Evolutionary conservation across 441 rosid species (phyloP).

Genomic region (Euphorbia celastroides): DNA sequence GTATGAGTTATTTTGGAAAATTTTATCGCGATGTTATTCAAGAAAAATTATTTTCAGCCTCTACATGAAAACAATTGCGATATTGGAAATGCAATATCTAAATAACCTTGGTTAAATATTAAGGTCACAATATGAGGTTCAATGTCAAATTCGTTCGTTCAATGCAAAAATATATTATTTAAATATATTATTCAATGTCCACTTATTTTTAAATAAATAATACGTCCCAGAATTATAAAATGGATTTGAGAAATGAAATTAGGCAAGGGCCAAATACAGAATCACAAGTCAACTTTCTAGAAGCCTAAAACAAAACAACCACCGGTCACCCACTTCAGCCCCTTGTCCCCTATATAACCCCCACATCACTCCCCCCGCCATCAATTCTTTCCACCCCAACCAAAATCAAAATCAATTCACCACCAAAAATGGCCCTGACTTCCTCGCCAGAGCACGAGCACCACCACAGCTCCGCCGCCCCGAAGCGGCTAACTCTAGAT

Average conservation of each 20-base stretch:
- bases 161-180: too few species aligned
- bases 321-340: conserved; percentile 25
- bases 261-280: not conserved
- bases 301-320: conserved; percentile 9
- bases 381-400: not conserved
- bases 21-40: too few species aligned
- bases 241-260: not conserved
- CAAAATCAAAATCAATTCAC: not conserved
- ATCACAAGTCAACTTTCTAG: conserved; percentile 18
- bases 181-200: not conserved
- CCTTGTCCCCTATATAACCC: not conserved
- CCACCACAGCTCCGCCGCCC: conserved; percentile 21
- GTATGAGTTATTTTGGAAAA: too few species aligned
- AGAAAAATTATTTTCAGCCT: too few species aligned
- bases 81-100: too few species aligned
- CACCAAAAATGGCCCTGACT: conserved; percentile 24
- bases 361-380: not conserved
- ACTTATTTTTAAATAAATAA: not conserved
- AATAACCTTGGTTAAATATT: too few species aligned
- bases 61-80: too few species aligned
- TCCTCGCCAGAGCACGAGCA: conserved; percentile 22
- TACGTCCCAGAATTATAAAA: not conserved
- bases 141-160: too few species aligned
- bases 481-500: conserved; percentile 29
- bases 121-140: too few species aligned